phyloP scores from a whole-genome alignment of 441 rosid genomes.

The Arabidopsis lyrata region DNA sequence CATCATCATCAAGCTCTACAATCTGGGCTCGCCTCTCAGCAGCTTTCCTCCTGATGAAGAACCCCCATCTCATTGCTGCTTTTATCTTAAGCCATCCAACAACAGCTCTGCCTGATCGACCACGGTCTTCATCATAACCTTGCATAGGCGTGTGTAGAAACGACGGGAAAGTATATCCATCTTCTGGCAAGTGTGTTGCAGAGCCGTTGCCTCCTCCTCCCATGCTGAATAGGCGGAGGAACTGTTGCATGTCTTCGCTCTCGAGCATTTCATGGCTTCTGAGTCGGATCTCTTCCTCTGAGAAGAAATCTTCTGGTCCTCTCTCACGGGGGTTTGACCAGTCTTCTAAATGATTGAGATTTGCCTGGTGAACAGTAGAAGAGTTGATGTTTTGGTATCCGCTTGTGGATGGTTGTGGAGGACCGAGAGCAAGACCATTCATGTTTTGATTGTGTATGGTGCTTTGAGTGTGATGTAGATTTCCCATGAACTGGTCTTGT shows the following conservation, averaged over 20 bases:
- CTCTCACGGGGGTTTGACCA: conserved; percentile 79
- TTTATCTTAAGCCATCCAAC: conserved; percentile 99
- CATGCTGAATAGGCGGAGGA: conserved; percentile 87
- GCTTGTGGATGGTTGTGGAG: conserved; percentile 63
- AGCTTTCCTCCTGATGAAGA: conserved; percentile 96
- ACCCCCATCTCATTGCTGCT: conserved; percentile 99
- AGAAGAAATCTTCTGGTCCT: conserved; percentile 75
- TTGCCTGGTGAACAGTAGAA: conserved; percentile 57
- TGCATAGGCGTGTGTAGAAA: conserved; percentile 81
- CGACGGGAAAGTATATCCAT: conserved; percentile 67
- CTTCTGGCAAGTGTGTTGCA: conserved; percentile 67
- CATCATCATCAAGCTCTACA: conserved; percentile 85
- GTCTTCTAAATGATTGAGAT: conserved; percentile 77
- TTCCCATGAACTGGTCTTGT: conserved; percentile 60
- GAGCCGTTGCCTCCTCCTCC: conserved; percentile 68
- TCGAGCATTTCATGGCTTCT: conserved; percentile 97
- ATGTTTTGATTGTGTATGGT: conserved; percentile 51
- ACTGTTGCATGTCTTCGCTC: conserved; percentile 96
- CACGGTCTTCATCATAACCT: conserved; percentile 75
- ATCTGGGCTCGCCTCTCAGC: conserved; percentile 98
- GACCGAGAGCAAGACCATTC: conserved; percentile 77
- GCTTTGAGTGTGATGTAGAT: conserved; percentile 56
- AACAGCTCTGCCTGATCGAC: conserved; percentile 90
- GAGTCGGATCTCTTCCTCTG: conserved; percentile 93
- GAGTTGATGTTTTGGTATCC: conserved; percentile 64